A percentile compares a stretch with the other conserved stretches of the same genome.
These are phyloP conservation scores for Gossypium herbaceum DNA, from an alignment of 345 rosid genomes.

Conservation along the genomic window DNA sequence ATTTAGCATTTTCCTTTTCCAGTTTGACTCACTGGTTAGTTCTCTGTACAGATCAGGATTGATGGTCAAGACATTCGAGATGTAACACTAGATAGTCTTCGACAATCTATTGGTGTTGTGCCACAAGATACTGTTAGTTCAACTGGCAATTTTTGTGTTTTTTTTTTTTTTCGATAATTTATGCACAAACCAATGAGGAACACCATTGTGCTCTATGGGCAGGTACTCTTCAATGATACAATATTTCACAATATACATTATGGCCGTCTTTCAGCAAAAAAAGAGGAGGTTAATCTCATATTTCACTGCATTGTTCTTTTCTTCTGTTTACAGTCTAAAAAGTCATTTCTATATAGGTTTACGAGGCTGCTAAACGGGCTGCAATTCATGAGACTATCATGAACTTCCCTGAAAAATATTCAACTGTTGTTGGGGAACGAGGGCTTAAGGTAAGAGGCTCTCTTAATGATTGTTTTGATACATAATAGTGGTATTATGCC, in stretches of 20 bases:
- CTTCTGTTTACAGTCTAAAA: constrained; percentile 12
- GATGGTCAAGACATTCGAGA: constrained; percentile 89
- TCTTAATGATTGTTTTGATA: background rate
- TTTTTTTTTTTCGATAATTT: background rate
- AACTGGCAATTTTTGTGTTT: constrained; percentile 6
- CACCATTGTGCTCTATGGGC: constrained; percentile 24
- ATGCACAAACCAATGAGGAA: background rate
- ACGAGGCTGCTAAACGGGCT: constrained; percentile 91
- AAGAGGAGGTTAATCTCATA: constrained; percentile 63
- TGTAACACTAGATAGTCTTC: constrained; percentile 67
- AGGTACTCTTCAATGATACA: constrained; percentile 98
- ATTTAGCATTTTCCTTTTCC: background rate
- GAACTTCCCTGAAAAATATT: constrained; percentile 88
- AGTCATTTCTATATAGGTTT: constrained; percentile 50
- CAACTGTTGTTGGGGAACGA: constrained; percentile 92
- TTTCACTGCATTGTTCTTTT: background rate
- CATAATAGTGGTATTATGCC: background rate
- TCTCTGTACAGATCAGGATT: constrained; percentile 52
- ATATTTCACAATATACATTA: constrained; percentile 92
- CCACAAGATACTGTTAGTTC: constrained; percentile 95
- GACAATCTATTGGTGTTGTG: constrained; percentile 79
- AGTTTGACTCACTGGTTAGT: background rate
- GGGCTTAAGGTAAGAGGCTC: constrained; percentile 88
- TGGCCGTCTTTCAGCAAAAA: constrained; percentile 87
- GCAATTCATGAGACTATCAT: constrained; percentile 90